Evolutionary conservation across 305 asterid species (phyloP), one percentile per base, ranked within the genome.

Genomic region (Fraxinus ornus): DNA sequence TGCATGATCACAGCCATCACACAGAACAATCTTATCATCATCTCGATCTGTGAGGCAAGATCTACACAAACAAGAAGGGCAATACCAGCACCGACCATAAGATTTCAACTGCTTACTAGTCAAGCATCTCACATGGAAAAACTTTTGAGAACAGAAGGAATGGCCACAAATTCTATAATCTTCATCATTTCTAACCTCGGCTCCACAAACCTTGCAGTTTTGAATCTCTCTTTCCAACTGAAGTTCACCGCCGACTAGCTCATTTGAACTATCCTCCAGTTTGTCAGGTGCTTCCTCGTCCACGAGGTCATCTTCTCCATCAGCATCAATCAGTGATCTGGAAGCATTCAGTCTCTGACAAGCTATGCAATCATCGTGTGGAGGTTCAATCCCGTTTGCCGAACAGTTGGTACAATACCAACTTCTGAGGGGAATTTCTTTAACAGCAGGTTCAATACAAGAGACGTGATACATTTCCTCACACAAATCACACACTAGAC

Each of bases 1-100:
- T 1, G 98, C 99, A 49, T 90, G 92, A 89, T 96, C 99, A 83
- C 99, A 96, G 57, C 97, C 94, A 75, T 96, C 99, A 64, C 99
- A 96, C 21, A 96, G 81, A 78, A 96, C 97, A 66, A 94, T 93
- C 90, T 93, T 90, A 78, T 92, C 97, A 81, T 96, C 98, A 35
- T 96, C 98, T 79, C 84, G 81, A 86, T 96, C 97, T 8, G 88
- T 76, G 66, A 91, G 87, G 90, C 99, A 96, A 82, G 84, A 82
- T 88, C 98, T 85, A 79, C 99, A 96, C 49, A 96, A 90, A 85
- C 99, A 96, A 37, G 98, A 94, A 24, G 98, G 98, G 87, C 99
- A 96, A 78, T 96, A 96, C 99, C 98, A 96, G 72, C 93, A 84
- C 1, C 91, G 84, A 7, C 97, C 95, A 21, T 89, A 60, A 35